phyloP scores from a whole-genome alignment of 306 rosid genomes.

The Abrus pulchellus region DNA sequence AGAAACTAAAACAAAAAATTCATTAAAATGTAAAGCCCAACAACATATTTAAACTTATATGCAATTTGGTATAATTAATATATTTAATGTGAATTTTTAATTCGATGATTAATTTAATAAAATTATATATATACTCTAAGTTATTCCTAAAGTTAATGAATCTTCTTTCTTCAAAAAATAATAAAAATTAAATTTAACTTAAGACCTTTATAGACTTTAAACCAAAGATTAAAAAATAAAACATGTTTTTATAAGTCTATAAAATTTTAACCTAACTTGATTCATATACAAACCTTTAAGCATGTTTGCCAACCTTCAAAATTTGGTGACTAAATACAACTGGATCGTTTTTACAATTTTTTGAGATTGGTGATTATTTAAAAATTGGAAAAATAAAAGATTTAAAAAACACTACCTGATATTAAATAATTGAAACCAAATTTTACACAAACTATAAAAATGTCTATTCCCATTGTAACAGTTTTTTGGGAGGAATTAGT shows the following conservation, averaged over 20 bases:
- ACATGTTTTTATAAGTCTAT: background rate
- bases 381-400: background rate
- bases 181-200: too few relatives aligned
- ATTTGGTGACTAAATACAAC: background rate
- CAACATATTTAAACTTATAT: too few relatives aligned
- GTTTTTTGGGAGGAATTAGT: constrained; percentile 21
- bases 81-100: too few relatives aligned
- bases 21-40: too few relatives aligned
- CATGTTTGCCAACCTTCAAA: background rate
- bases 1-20: too few relatives aligned
- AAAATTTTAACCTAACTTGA: background rate
- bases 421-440: constrained; percentile 14
- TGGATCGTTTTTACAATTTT: background rate
- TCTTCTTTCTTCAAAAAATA: too few relatives aligned
- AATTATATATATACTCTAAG: too few relatives aligned
- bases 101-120: too few relatives aligned
- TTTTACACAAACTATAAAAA: background rate
- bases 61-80: too few relatives aligned
- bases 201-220: too few relatives aligned
- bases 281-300: background rate
- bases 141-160: too few relatives aligned
- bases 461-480: constrained; percentile 18
- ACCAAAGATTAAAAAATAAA: too few relatives aligned
- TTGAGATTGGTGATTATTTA: background rate
- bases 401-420: constrained; percentile 5